These are phyloP conservation scores for Sherardia arvensis DNA, from an alignment of 257 asterid species.

Conservation along the genomic window DNA sequence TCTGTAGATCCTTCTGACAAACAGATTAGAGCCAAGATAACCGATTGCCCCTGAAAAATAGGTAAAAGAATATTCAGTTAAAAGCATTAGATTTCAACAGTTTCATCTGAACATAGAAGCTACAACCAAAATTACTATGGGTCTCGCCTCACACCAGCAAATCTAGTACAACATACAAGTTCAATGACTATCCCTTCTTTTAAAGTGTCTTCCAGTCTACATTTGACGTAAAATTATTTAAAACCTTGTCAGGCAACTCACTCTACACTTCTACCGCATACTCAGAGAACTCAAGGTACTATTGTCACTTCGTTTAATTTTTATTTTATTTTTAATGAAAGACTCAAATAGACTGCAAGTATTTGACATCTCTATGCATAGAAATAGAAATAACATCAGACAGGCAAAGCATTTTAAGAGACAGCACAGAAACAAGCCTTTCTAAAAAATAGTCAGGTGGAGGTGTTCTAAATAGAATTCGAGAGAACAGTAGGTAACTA, in stretches of 20 bases:
- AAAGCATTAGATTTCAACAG: neutral
- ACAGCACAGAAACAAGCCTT: neutral
- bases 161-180: neutral
- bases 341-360: neutral
- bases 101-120: neutral
- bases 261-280: too few relatives aligned
- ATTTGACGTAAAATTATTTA: neutral
- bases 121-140: neutral
- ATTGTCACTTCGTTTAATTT: neutral
- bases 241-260: too few relatives aligned
- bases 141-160: neutral
- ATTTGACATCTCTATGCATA: neutral
- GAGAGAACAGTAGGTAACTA: neutral
- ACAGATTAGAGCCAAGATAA: conserved; percentile 77
- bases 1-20: conserved; percentile 90
- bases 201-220: neutral
- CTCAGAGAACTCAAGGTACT: neutral
- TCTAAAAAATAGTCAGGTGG: neutral
- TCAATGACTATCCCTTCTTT: too few relatives aligned
- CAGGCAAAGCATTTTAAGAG: neutral
- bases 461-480: neutral
- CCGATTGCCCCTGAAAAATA: conserved; percentile 88
- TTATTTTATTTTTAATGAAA: neutral
- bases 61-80: neutral
- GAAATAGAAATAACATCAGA: neutral